Evolutionary conservation across 495 filamentous ascomycete genomes (phyloP).

Genomic region (Cetradonia linearis): DNA sequence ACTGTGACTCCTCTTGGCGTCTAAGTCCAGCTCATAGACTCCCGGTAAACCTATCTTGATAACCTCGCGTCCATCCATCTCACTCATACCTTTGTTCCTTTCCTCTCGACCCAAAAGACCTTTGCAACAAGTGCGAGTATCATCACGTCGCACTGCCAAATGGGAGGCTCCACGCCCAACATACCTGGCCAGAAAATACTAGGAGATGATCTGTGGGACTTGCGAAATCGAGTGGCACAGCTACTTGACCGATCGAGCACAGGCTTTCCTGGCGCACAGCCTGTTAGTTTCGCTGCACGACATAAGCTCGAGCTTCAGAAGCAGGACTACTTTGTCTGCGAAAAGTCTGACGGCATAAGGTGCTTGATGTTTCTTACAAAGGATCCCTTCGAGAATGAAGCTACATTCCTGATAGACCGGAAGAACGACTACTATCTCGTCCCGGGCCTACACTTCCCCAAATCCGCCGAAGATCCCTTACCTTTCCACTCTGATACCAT

Average conservation of each 20-base stretch:
- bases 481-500: constrained; percentile 71
- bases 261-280: constrained; percentile 86
- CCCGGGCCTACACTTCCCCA: constrained; percentile 70
- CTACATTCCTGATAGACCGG: constrained; percentile 84
- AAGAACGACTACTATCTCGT: constrained; percentile 92
- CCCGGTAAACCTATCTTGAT: background rate
- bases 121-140: background rate
- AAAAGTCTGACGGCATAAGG: constrained; percentile 94
- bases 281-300: constrained; percentile 72
- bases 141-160: background rate
- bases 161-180: constrained; percentile 22
- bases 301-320: constrained; percentile 69
- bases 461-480: constrained; percentile 37
- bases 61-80: background rate
- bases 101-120: background rate
- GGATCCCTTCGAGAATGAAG: constrained; percentile 41
- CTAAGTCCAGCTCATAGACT: background rate
- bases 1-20: background rate
- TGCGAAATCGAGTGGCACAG: constrained; percentile 64
- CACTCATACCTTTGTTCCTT: background rate
- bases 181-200: constrained; percentile 51
- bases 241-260: constrained; percentile 58
- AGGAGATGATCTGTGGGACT: constrained; percentile 44
- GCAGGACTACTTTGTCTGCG: constrained; percentile 91
- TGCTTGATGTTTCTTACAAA: constrained; percentile 81